Evolutionary conservation across 208 protist species (phyloP).

Genomic region (Trypanosoma cruzi): DNA sequence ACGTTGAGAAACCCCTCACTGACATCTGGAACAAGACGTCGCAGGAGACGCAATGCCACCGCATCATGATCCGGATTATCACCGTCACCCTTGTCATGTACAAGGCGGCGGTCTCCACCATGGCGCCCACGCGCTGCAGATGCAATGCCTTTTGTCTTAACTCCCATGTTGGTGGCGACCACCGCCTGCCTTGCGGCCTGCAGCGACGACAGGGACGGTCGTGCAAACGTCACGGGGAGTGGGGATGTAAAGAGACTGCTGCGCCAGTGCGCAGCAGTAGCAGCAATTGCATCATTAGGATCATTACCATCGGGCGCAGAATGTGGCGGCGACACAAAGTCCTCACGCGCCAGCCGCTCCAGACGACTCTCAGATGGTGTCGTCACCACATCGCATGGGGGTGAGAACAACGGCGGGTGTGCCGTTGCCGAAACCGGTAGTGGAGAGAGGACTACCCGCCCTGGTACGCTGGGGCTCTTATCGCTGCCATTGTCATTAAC

Average conservation of each 20-base stretch:
- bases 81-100: background rate
- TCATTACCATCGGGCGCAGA: too few relatives aligned
- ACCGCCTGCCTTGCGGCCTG: background rate
- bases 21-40: slow-evolving; percentile 6
- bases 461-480: too few relatives aligned
- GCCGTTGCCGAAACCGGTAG: too few relatives aligned
- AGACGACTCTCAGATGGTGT: slow-evolving; percentile 1
- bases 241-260: background rate
- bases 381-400: background rate
- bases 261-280: background rate
- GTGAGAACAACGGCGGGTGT: too few relatives aligned
- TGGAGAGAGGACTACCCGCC: too few relatives aligned
- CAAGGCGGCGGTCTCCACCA: background rate
- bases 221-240: slow-evolving; percentile 4
- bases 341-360: slow-evolving; percentile 13
- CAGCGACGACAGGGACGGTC: slow-evolving; percentile 11
- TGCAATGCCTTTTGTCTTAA: background rate
- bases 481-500: too few relatives aligned
- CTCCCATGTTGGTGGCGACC: background rate
- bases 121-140: background rate
- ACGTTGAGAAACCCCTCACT: background rate
- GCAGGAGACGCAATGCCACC: background rate
- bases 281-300: too few relatives aligned
- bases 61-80: background rate
- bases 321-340: too few relatives aligned